Evolutionary conservation across 2,329 filamentous ascomycete species (phyloP), one percentile per base, ranked within the genome.

Genomic region (Phialemonium atrogriseum): DNA sequence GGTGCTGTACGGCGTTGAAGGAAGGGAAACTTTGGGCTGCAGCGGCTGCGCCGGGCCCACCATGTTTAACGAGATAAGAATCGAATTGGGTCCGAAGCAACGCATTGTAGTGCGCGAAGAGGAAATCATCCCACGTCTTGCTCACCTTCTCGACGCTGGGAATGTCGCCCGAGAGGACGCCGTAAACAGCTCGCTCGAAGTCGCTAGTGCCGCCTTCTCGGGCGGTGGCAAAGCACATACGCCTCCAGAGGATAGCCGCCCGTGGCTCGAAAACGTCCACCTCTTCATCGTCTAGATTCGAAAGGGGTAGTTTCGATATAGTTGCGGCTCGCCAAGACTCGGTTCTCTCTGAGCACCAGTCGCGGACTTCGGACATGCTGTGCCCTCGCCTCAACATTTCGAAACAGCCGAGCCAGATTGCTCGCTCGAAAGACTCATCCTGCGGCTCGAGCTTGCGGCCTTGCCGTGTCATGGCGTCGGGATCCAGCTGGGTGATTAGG

Each of bases 361-460:
- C 82, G 33, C 77, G 74, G 40, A 96, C 83, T 22, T 82, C 73
- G 7, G 71, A 59, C 59, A 83, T 75, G 39, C 69, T 76, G 43
- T 77, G 79, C n/a, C 91, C 91, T 27, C 87, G 77, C 29, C 89
- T 78, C 32, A 98, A 66, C 66, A 94, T 84, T 54, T 94, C 86
- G 64, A 87, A 96, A 58, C 85, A 91, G n/a, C 84, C 82, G 38
- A 88, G 70, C 88, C 91, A 96, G 27, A 94, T 84, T 3, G 87
- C 83, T 32, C 81, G 76, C 60, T 98, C 91, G 40, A 89, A 91
- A 48, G 80, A 88, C 42, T 86, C 78, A 50, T 98, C 91, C 46
- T 88, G 77, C 15, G 78, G 73, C 50, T 94, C 82, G 24, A 96
- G 64, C 30, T 70, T 76, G 33, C 84, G 75, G 29, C 70, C 70